Evolutionary conservation across 2,329 filamentous ascomycete species (phyloP).

Genomic region (Calonectria multiphialidica): DNA sequence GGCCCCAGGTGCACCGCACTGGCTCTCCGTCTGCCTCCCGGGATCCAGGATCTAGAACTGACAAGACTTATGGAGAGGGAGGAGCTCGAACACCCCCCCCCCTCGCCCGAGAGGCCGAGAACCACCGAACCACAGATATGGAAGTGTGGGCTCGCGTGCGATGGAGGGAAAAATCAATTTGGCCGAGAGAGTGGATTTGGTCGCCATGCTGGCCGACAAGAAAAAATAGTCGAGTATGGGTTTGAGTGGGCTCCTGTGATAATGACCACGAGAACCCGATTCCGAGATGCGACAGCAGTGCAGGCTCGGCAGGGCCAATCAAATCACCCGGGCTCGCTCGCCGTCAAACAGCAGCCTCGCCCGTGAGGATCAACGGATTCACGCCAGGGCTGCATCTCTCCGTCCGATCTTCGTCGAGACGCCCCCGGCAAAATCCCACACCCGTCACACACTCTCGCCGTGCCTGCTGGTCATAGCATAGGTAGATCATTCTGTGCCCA

Average conservation of each 20-base stretch:
- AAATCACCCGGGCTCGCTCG: neutral
- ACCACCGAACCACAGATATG: slow-evolving; percentile 18
- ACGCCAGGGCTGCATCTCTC: slow-evolving; percentile 7
- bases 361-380: slow-evolving; percentile 13
- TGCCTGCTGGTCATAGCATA: neutral
- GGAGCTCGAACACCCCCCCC: neutral
- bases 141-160: neutral
- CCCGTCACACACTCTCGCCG: slow-evolving; percentile 2
- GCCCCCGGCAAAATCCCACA: neutral
- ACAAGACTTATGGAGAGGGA: neutral
- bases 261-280: slow-evolving; percentile 12
- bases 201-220: neutral
- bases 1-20: neutral
- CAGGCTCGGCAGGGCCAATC: slow-evolving; percentile 9
- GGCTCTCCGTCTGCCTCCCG: neutral
- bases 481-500: neutral
- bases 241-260: neutral
- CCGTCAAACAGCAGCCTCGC: slow-evolving; percentile 13
- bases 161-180: slow-evolving; percentile 1
- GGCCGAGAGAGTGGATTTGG: slow-evolving; percentile 8
- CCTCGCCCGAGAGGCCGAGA: slow-evolving; percentile 4
- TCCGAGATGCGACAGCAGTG: slow-evolving; percentile 21
- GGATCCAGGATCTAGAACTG: slow-evolving; percentile 11
- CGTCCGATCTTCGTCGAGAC: slow-evolving; percentile 3
- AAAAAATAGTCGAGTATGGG: neutral